Evolutionary conservation across 2,329 filamentous ascomycete genomes (phyloP).

Genomic region (Claviceps sp.): DNA sequence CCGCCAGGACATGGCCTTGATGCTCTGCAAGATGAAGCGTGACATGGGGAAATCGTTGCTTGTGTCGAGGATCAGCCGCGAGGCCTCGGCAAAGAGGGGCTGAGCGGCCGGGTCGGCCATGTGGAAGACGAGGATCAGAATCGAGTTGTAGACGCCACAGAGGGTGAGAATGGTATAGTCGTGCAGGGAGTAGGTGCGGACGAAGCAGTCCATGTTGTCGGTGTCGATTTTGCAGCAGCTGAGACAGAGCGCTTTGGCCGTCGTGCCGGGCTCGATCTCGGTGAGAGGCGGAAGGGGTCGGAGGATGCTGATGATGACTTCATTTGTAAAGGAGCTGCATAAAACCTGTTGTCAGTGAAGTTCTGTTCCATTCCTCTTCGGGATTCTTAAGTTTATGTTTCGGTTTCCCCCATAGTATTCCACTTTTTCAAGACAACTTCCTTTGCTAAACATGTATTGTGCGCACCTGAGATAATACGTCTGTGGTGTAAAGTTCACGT

Average conservation of each 20-base stretch:
- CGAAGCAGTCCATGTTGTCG: constrained; percentile 4
- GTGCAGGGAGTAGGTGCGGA: constrained; percentile 3
- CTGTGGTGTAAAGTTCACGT: constrained; percentile 9
- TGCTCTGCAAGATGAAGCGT: constrained; percentile 7
- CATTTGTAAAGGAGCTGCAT: constrained; percentile 6
- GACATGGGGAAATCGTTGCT: constrained; percentile 6
- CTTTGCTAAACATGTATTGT: neutral
- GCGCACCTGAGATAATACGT: constrained; percentile 8
- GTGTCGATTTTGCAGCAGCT: constrained; percentile 5
- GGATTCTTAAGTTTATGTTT: no score
- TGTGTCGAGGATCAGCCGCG: constrained; percentile 4
- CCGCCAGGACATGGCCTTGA: constrained; percentile 9
- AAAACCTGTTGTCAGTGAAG: no score
- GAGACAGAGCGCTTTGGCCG: constrained; percentile 5
- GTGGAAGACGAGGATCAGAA: constrained; percentile 6
- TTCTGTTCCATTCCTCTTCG: neutral
- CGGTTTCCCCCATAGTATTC: no score
- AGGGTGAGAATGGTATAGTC: constrained; percentile 9
- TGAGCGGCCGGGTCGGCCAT: constrained; percentile 4
- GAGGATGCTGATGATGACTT: constrained; percentile 8
- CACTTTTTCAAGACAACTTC: no score
- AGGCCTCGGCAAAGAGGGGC: constrained; percentile 6
- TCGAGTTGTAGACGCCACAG: constrained; percentile 8
- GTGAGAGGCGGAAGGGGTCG: constrained; percentile 2
- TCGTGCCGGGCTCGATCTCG: constrained; percentile 5